Evolutionary conservation across 78 protist species (phyloP), one percentile per base, ranked within the genome.

Genomic region (Blattamonas nauphoetae): DNA sequence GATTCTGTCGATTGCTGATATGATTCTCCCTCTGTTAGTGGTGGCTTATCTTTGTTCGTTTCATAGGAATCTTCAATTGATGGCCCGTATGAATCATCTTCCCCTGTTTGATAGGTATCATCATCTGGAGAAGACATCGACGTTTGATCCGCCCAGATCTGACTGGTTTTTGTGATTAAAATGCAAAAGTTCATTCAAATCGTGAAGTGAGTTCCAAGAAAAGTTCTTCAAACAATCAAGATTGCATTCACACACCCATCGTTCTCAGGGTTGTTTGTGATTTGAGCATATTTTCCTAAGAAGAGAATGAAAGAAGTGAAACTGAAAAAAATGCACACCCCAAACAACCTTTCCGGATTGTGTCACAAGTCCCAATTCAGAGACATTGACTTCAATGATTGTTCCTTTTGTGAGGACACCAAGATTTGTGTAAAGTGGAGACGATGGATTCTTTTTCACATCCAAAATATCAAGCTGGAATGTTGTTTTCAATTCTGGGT

Each of bases 371-470:
- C 99, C 99, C 3, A 98, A 93, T 41, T 96, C 99, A 35, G 92
- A 78, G 41, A 96, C 98, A 84, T 98, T 96, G 63, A 97, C 98
- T 89, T 98, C 99, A 32, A 98, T 87, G 86, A 98, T 92, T 0
- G 99, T 95, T 29, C 99, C 99, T 90, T 97, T 96, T n/a, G 99
- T 98, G 88, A 98, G 95, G 42, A 97, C 97, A 45, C 99, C 99
- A 0, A 98, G 95, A 35, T 86, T 89, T 3, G 99, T 97, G 91
- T 92, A 96, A 41, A 82, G 43, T 1, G 87, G 86, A 4, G 90
- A 81, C n/a, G 85, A 86, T 11, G 91, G 91, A 42, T 89, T 89
- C 34, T 89, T 89, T 55, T 89, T 90, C 34, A 96, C 98, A 0
- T 96, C 96, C 29, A 98, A 41, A 36, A 98, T 96, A 33, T 96